Evolutionary conservation across 805 yeast species (phyloP).

Genomic region (Teunomyces atbi): DNA sequence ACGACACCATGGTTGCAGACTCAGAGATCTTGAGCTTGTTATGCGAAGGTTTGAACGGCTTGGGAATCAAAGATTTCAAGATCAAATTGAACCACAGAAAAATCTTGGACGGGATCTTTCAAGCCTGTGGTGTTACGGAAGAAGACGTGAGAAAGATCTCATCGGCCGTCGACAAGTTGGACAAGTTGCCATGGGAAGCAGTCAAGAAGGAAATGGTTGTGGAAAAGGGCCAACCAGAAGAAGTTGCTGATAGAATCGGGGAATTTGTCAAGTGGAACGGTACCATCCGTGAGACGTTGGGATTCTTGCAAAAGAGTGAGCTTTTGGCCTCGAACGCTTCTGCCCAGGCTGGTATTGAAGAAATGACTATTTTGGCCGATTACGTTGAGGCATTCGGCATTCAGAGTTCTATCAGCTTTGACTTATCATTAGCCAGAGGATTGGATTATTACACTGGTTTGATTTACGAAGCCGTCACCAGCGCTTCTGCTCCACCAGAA

Average conservation of each 20-base stretch:
- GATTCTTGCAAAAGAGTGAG: slow-evolving; percentile 54
- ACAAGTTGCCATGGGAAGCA: slow-evolving; percentile 92
- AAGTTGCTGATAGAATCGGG: slow-evolving; percentile 91
- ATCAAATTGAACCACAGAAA: slow-evolving; percentile 94
- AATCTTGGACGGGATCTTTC: slow-evolving; percentile 92
- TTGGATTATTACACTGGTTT: slow-evolving; percentile 96
- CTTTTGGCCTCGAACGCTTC: slow-evolving; percentile 60
- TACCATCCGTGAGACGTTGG: slow-evolving; percentile 60
- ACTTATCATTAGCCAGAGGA: slow-evolving; percentile 94
- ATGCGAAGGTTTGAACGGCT: slow-evolving; percentile 78
- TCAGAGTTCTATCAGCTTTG: slow-evolving; percentile 68
- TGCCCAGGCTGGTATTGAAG: slow-evolving; percentile 79
- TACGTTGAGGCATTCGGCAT: slow-evolving; percentile 85
- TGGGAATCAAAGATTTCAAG: slow-evolving; percentile 88
- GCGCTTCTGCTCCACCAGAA: slow-evolving; percentile 92
- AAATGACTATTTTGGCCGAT: slow-evolving; percentile 70
- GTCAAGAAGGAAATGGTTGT: slow-evolving; percentile 89
- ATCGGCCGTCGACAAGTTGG: slow-evolving; percentile 95
- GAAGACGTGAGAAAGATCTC: slow-evolving; percentile 93
- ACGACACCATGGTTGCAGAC: slow-evolving; percentile 95
- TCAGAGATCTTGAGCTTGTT: slow-evolving; percentile 80
- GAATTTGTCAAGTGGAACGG: slow-evolving; percentile 87
- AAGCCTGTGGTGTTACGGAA: slow-evolving; percentile 89
- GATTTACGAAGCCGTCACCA: slow-evolving; percentile 94
- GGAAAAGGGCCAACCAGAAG: slow-evolving; percentile 88